Percentiles rank a stretch among this genome's conserved stretches.
These are phyloP conservation scores for Aspergillus hancockii DNA, from an alignment of 495 filamentous ascomycete species.

Conservation along the genomic window DNA sequence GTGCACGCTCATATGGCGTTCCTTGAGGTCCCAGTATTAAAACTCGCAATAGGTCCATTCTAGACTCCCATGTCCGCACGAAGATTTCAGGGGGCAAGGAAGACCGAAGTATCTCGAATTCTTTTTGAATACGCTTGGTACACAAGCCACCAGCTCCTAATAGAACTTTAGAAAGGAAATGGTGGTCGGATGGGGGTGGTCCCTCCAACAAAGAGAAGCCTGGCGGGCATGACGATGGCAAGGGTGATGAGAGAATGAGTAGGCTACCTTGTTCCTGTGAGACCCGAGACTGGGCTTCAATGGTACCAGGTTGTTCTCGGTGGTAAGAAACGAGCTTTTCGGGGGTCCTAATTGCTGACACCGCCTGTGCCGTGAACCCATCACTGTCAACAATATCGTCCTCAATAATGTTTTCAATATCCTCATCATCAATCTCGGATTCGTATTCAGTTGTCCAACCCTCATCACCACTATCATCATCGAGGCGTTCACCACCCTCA, in stretches of 20 bases:
- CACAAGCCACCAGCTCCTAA: conserved; percentile 19
- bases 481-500: conserved; percentile 36
- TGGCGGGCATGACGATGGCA: conserved; percentile 28
- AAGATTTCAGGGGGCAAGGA: conserved; percentile 58
- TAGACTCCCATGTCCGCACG: conserved; percentile 59
- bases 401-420: conserved; percentile 1
- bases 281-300: neutral
- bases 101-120: conserved; percentile 55
- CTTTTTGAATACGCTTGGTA: conserved; percentile 53
- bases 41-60: conserved; percentile 58
- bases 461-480: conserved; percentile 33
- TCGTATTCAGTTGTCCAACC: conserved; percentile 33
- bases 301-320: neutral
- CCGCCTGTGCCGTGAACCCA: conserved; percentile 19
- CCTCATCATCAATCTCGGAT: conserved; percentile 4
- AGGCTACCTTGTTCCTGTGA: neutral
- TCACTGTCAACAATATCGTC: conserved; percentile 11
- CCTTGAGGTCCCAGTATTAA: conserved; percentile 59
- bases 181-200: conserved; percentile 48
- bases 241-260: conserved; percentile 20
- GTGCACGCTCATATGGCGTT: conserved; percentile 63
- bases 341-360: conserved; percentile 9
- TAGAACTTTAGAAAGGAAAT: conserved; percentile 32
- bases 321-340: neutral
- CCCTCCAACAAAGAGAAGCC: conserved; percentile 47